Conservation (phyloP, 108 stramenopile genomes). For the Epithemia pelagica region DNA sequence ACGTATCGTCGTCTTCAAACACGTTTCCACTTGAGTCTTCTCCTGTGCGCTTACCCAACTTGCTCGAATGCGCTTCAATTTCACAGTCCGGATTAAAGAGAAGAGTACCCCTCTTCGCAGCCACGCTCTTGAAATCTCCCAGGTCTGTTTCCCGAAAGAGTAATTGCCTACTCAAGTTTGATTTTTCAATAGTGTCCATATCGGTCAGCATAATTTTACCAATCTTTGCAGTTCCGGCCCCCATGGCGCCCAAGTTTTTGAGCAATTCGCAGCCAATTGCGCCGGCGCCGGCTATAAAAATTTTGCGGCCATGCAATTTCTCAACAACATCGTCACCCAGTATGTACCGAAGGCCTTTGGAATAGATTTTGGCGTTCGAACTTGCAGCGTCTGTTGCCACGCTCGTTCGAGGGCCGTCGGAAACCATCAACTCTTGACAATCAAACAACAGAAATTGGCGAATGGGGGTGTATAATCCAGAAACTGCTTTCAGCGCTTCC, state of each 20-base stretch:
- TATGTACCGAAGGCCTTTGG: slow-evolving; percentile 42
- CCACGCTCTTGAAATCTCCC: slow-evolving; percentile 81
- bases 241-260: slow-evolving; percentile 95
- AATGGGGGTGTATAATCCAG: slow-evolving; percentile 80
- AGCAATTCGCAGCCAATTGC: slow-evolving; percentile 98
- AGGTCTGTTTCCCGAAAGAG: slow-evolving; percentile 86
- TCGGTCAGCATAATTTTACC: slow-evolving; percentile 84
- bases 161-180: slow-evolving; percentile 96
- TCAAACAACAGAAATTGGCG: slow-evolving; percentile 83
- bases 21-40: slow-evolving; percentile 40
- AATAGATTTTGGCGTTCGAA: slow-evolving; percentile 1
- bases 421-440: slow-evolving; percentile 75
- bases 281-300: slow-evolving; percentile 98
- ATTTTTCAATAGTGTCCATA: slow-evolving; percentile 99
- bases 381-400: slow-evolving; percentile 7
- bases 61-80: slow-evolving; percentile 74
- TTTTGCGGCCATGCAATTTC: slow-evolving; percentile 34
- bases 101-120: slow-evolving; percentile 54
- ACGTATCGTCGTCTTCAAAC: slow-evolving; percentile 53
- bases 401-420: slow-evolving; percentile 1
- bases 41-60: slow-evolving; percentile 36
- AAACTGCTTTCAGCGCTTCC: slow-evolving; percentile 78
- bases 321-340: slow-evolving; percentile 42
- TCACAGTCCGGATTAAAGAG: slow-evolving; percentile 51
- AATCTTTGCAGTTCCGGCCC: slow-evolving; percentile 43